Percentiles rank a stretch among this genome's conserved stretches.
phyloP scores from a whole-genome alignment of 108 stramenopile genomes.

The Discostella stelligeroides region DNA sequence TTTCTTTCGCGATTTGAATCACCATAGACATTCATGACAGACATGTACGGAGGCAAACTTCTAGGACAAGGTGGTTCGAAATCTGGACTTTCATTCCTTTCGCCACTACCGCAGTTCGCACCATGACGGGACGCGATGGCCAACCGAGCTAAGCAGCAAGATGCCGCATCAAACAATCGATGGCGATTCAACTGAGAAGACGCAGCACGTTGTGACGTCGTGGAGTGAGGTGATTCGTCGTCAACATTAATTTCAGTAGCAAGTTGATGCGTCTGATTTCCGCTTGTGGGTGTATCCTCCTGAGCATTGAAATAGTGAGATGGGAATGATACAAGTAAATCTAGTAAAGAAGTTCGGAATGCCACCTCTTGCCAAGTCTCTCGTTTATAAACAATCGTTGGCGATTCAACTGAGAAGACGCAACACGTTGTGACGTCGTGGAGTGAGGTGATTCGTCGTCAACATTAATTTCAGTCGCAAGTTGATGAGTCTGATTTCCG shows the following conservation, averaged over 20 bases:
- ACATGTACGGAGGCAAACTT: slow-evolving; percentile 45
- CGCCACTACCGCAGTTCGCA: neutral
- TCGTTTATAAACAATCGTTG: slow-evolving; percentile 28
- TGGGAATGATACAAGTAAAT: slow-evolving; percentile 27
- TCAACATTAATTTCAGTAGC: slow-evolving; percentile 7
- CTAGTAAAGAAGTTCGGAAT: slow-evolving; percentile 36
- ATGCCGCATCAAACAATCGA: slow-evolving; percentile 41
- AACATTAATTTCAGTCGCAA: slow-evolving; percentile 1
- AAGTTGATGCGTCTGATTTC: neutral
- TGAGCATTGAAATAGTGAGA: slow-evolving; percentile 6
- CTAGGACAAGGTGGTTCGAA: slow-evolving; percentile 42
- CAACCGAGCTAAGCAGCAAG: slow-evolving; percentile 40
- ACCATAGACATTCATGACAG: slow-evolving; percentile 43
- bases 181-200: slow-evolving; percentile 33
- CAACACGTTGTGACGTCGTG: slow-evolving; percentile 28
- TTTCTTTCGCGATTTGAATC: neutral
- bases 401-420: slow-evolving; percentile 28
- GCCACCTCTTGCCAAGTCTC: slow-evolving; percentile 44
- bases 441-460: slow-evolving; percentile 24
- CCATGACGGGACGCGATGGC: slow-evolving; percentile 34
- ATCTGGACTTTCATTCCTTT: slow-evolving; percentile 22
- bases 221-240: slow-evolving; percentile 22
- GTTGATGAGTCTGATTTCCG: neutral
- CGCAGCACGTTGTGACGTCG: slow-evolving; percentile 30
- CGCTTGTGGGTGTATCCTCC: neutral